Conservation (phyloP, 306 rosid species). For the Cicer judaicum region DNA sequence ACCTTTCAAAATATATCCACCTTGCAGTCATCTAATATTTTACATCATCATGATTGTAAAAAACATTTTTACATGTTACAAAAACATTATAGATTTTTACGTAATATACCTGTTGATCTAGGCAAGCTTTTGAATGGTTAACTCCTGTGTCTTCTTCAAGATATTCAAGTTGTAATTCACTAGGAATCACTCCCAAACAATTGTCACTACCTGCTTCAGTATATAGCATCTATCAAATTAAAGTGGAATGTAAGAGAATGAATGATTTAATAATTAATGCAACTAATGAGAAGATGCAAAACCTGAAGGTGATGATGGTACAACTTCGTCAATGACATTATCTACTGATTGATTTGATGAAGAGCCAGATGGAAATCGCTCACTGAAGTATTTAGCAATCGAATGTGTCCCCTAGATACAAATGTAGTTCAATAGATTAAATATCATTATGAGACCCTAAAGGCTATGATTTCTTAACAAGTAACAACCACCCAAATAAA, state of each 20-base stretch:
- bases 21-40: background rate
- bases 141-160: slow-evolving; percentile 53
- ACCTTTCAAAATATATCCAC: slow-evolving; percentile 35
- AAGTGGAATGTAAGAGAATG: slow-evolving; percentile 26
- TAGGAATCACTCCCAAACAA: slow-evolving; percentile 52
- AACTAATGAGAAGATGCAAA: slow-evolving; percentile 32
- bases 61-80: background rate
- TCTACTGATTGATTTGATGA: slow-evolving; percentile 53
- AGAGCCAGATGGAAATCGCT: slow-evolving; percentile 50
- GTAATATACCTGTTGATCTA: slow-evolving; percentile 55
- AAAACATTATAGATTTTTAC: slow-evolving; percentile 33
- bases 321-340: slow-evolving; percentile 56
- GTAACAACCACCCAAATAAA: slow-evolving; percentile 31
- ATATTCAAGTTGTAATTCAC: slow-evolving; percentile 50
- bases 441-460: slow-evolving; percentile 31
- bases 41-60: background rate
- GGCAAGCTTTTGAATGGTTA: slow-evolving; percentile 43
- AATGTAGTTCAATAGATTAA: slow-evolving; percentile 41
- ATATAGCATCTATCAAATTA: slow-evolving; percentile 41
- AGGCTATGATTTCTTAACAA: slow-evolving; percentile 17
- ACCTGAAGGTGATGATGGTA: slow-evolving; percentile 71
- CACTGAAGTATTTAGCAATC: slow-evolving; percentile 78
- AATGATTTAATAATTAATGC: slow-evolving; percentile 27
- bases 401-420: slow-evolving; percentile 76
- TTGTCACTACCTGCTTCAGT: slow-evolving; percentile 58